Conservation (phyloP, 305 asterid genomes). For the Ajuga reptans region DNA sequence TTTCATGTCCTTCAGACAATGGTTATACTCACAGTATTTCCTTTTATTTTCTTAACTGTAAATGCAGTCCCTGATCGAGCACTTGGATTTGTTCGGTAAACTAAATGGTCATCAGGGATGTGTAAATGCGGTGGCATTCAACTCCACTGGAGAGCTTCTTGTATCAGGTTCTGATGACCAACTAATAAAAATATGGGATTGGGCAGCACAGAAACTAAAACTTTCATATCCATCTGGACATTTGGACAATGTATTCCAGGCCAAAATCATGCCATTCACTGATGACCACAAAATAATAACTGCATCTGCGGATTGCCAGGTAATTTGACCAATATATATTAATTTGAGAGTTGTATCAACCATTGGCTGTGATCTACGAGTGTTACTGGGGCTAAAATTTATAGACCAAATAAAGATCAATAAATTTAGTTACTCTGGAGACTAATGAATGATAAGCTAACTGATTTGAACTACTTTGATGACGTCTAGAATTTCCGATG, state of each 20-base stretch:
- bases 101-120: constrained; percentile 64
- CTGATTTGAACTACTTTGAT: neutral
- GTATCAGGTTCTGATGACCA: constrained; percentile 75
- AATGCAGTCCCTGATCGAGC: constrained; percentile 45
- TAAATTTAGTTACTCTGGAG: neutral
- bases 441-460: neutral
- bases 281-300: constrained; percentile 60
- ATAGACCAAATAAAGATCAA: neutral
- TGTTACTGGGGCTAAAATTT: neutral
- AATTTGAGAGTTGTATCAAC: neutral
- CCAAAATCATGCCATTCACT: constrained; percentile 61
- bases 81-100: constrained; percentile 48
- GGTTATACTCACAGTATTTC: neutral
- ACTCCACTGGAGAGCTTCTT: constrained; percentile 54
- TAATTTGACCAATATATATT: constrained; percentile 16
- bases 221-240: constrained; percentile 67
- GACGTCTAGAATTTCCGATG: neutral
- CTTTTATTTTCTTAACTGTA: neutral
- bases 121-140: constrained; percentile 64
- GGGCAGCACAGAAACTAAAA: constrained; percentile 43
- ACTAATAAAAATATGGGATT: constrained; percentile 60
- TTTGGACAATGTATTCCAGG: constrained; percentile 63
- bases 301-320: constrained; percentile 76
- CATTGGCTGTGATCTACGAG: neutral
- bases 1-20: neutral